Conservation (phyloP, 352 stramenopile genomes). For the Phytophthora capsici region DNA sequence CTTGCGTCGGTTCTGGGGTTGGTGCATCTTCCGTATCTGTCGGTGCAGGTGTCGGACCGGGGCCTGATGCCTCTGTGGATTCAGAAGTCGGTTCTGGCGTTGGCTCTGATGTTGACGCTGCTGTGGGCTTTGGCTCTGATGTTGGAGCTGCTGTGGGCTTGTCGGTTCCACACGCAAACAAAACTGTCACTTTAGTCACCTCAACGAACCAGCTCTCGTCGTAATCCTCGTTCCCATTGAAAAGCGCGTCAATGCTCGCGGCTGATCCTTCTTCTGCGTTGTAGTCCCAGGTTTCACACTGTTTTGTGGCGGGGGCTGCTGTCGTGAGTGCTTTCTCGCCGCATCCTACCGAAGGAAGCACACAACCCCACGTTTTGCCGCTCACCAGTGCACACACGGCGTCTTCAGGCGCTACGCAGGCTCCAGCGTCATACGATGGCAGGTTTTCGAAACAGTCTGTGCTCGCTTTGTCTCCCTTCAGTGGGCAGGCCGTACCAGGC, state of each 20-base stretch:
- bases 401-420: slow-evolving; percentile 50
- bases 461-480: slow-evolving; percentile 50
- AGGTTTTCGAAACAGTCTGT: slow-evolving; percentile 53
- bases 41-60: slow-evolving; percentile 8
- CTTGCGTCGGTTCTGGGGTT: slow-evolving; percentile 4
- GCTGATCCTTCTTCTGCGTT: slow-evolving; percentile 13
- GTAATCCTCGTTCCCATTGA: slow-evolving; percentile 30
- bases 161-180: slow-evolving; percentile 23
- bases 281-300: slow-evolving; percentile 41
- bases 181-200: slow-evolving; percentile 30
- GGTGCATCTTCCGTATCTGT: slow-evolving; percentile 12
- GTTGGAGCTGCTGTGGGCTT: slow-evolving; percentile 29
- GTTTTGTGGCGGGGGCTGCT: slow-evolving; percentile 2
- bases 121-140: slow-evolving; percentile 18
- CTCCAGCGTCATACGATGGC: slow-evolving; percentile 39
- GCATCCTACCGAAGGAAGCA: slow-evolving; percentile 35
- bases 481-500: slow-evolving; percentile 33
- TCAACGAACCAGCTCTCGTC: slow-evolving; percentile 40
- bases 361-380: slow-evolving; percentile 46
- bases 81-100: slow-evolving; percentile 6
- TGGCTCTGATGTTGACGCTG: slow-evolving; percentile 11
- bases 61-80: neutral
- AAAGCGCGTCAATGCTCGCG: slow-evolving; percentile 16
- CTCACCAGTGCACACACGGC: slow-evolving; percentile 51
- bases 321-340: slow-evolving; percentile 9